A percentile compares a stretch with the other conserved stretches of the same genome.
phyloP scores from a whole-genome alignment of 202 grass and related monocot species.

The Miscanthus sacchariflorus region DNA sequence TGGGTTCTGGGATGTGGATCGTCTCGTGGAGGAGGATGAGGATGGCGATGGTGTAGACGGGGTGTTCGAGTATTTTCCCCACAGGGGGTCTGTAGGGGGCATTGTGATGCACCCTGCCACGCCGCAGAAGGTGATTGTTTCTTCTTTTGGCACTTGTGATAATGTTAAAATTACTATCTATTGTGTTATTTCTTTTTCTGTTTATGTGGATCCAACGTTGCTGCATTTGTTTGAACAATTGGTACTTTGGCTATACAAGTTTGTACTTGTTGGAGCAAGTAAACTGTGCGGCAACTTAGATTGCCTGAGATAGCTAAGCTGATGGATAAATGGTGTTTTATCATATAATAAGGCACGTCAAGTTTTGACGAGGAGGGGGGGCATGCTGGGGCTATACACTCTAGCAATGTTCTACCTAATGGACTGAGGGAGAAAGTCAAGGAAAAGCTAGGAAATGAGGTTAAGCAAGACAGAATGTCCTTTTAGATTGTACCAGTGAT shows the following conservation, averaged over 20 bases:
- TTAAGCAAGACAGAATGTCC: neutral
- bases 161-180: neutral
- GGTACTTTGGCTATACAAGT: no score
- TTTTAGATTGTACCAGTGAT: conserved; percentile 3
- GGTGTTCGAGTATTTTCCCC: conserved; percentile 75
- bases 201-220: neutral
- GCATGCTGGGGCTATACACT: no score
- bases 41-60: conserved; percentile 47
- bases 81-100: conserved; percentile 61
- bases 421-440: neutral
- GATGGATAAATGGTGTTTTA: no score
- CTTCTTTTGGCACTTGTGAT: neutral
- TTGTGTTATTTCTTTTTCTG: neutral
- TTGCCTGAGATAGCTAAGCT: neutral
- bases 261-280: neutral
- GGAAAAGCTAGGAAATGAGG: neutral
- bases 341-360: no score
- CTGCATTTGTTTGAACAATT: neutral
- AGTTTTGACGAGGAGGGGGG: no score
- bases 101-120: conserved; percentile 63
- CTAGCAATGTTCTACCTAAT: no score
- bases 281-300: neutral
- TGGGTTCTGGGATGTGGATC: conserved; percentile 85
- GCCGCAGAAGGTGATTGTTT: conserved; percentile 56
- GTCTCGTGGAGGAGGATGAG: conserved; percentile 42